These are phyloP conservation scores for Boletus subcaerulescens DNA, from an alignment of 768 basidiomycete species.

Conservation along the genomic window DNA sequence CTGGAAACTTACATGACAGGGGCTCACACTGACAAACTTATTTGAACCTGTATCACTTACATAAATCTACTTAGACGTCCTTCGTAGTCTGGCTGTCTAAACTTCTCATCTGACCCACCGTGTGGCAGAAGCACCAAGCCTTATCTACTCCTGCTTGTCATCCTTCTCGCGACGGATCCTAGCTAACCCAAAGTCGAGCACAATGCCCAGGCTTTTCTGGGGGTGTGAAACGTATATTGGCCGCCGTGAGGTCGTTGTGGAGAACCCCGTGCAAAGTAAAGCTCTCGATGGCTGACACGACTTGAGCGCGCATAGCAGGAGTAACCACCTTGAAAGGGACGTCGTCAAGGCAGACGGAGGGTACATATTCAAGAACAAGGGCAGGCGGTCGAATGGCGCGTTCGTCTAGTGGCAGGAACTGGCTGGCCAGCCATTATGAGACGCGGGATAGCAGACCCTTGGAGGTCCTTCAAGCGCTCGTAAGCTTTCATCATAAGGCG, in stretches of 20 bases:
- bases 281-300: not conserved
- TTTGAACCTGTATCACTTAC: no score
- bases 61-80: no score
- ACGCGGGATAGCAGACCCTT: not conserved
- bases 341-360: not conserved
- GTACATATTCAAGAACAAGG: constrained; percentile 6
- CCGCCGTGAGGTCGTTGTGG: not conserved
- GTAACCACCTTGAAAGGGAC: not conserved
- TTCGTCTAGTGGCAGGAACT: not conserved
- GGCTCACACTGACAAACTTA: no score
- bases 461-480: not conserved
- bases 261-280: not conserved
- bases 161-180: no score
- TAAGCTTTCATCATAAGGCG: not conserved
- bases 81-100: no score
- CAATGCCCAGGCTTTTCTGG: no score
- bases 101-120: no score
- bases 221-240: not conserved
- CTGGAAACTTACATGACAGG: no score
- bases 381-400: not conserved
- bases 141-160: no score
- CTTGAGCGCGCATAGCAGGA: not conserved
- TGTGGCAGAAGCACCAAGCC: no score
- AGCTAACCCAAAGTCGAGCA: no score
- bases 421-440: not conserved